Conservation (phyloP, 129 eudicot species). For the Sambucus nigra region DNA sequence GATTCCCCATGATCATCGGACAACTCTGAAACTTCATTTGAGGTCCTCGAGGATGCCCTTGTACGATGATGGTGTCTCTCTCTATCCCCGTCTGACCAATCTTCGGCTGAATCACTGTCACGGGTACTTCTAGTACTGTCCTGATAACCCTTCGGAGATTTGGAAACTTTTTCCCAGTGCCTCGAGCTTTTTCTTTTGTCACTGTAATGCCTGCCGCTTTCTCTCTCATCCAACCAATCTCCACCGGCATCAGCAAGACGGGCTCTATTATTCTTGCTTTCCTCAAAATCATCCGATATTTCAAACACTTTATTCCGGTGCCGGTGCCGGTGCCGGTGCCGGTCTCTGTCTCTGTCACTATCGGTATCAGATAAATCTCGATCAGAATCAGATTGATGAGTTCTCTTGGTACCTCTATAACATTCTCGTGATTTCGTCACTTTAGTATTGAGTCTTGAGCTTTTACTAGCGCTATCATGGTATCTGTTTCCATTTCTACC, state of each 20-base stretch:
- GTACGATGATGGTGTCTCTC: not conserved
- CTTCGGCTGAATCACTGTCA: slow-evolving; percentile 5
- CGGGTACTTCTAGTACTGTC: slow-evolving; percentile 6
- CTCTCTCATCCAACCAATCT: slow-evolving; percentile 2
- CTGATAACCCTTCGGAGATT: slow-evolving; percentile 8
- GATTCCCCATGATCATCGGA: slow-evolving; percentile 17
- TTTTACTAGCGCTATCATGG: slow-evolving; percentile 18
- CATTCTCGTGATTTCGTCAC: slow-evolving; percentile 17
- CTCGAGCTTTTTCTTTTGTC: slow-evolving; percentile 13
- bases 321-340: too few species aligned
- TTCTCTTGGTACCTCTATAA: slow-evolving; percentile 10
- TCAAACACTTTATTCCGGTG: slow-evolving; percentile 4
- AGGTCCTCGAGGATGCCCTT: not conserved
- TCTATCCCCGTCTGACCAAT: slow-evolving; percentile 3
- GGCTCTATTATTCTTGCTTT: not conserved
- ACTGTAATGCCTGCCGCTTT: not conserved
- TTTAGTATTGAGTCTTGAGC: slow-evolving; percentile 18
- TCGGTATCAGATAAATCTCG: slow-evolving; percentile 19
- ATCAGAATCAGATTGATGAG: slow-evolving; percentile 17
- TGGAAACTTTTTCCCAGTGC: slow-evolving; percentile 5
- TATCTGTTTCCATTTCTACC: slow-evolving; percentile 8
- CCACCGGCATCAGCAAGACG: not conserved
- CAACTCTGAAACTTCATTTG: slow-evolving; percentile 8
- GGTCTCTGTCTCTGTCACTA: slow-evolving; percentile 7
- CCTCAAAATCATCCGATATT: slow-evolving; percentile 1